Evolutionary conservation across 2,329 filamentous ascomycete genomes (phyloP), one percentile per base, ranked within the genome.

Genomic region (Botryotinia narcissicola): DNA sequence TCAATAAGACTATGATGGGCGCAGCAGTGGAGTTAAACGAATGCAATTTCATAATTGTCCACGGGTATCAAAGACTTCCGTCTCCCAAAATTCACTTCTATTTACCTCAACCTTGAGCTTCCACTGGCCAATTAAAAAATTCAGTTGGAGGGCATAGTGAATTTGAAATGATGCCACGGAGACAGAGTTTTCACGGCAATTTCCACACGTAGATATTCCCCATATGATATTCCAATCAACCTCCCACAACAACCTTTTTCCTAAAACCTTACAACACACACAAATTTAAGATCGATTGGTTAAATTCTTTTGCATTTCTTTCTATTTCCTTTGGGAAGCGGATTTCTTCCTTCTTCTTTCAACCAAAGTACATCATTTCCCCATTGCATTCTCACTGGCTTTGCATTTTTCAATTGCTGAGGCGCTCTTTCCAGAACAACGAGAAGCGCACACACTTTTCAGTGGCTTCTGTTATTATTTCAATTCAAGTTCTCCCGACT

Each of bases 231-330:
- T 18, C n/a, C 20, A 29, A 35, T 3, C 44, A 37, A 48, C 44
- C n/a, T 66, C 20, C 42, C 42, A 29, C 29, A 12, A 32, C 40
- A 46, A 66, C 20, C 8, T 37, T 66, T 37, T 66, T 12, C n/a
- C 29, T 10, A 40, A n/a, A 32, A 37, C 18, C 32, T 37, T 20
- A 37, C 44, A 66, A 51, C 22, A 37, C 22, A 37, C 12, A 20
- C 37, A 37, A 66, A 22, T 37, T 51, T 32, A 51, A 66, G 63
- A 66, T 51, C 44, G 44, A 66, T 66, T 37, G 44, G n/a, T 66
- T 20, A 6, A 22, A n/a, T 37, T 3, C n/a, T 51, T 2, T 35
- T 48, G 14, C 20, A 5, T 18, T n/a, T 37, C 3, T 22, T 14
- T 51, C 16, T 37, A 10, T n/a, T 14, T 48, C 63, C n/a, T 32